Base-by-base conservation (phyloP, 768 basidiomycete genomes). In the Epithele typhae region DNA sequence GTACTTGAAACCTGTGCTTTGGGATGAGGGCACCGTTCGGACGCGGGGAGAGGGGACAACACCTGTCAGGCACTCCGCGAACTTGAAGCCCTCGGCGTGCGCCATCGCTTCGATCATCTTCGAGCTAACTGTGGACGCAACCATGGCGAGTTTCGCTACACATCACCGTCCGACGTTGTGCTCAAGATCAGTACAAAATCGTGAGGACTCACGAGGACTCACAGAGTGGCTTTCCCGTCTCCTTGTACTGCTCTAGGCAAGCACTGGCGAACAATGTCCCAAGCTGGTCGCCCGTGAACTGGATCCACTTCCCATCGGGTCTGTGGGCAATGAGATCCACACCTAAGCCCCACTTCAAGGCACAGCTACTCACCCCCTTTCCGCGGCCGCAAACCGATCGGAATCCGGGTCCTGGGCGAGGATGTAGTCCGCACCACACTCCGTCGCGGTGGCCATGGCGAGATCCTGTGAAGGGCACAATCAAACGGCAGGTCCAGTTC, bases 391-490 rank as follows among this genome's bases (percentile, higher is more conserved):
- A 60, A 93, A 92, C 27, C 87, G 70, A 65, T 93, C 92, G 4
- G 86, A 78, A 58, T 94, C 92, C 0, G 92, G 92, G 64, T 93
- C 92, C 61, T 94, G 91, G 3, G 92, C 90, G 15, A 94, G 68
- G 2, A 94, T 81, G 59, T 91, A 83, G 19, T 64, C 60, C 4
- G 78, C 79, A 0, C 70, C 73, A 15, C 69, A 65, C 2, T 55
- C 49, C 23, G 80, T 68, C 2, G 89, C 92, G 0, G 78, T 81
- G 7, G 62, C 55, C 40, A 92, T 65, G 2, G 91, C 90, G 4
- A 84, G 70, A 56, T 90, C 79, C 90, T 92, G 3, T 7, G 5
- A 14, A 17, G 4, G 3, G 15, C 14, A n/a, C n/a, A n/a, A n/a
- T n/a, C n/a, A n/a, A n/a, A n/a, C n/a, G n/a, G n/a, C n/a, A n/a